Evolutionary conservation across 257 asterid genomes (phyloP).

Genomic region (Primulina eburnea): DNA sequence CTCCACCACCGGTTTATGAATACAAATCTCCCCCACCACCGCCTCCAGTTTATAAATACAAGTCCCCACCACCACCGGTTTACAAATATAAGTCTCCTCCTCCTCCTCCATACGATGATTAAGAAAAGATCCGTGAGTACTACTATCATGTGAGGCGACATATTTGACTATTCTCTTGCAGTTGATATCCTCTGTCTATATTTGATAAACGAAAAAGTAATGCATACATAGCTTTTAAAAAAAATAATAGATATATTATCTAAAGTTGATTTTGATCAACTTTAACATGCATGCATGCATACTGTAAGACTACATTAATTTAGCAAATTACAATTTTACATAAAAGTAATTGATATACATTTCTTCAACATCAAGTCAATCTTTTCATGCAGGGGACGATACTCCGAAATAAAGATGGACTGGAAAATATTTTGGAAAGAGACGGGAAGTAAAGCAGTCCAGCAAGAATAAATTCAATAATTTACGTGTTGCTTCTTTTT

Average conservation of each 20-base stretch:
- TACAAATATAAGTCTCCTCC: background rate
- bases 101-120: background rate
- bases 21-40: no score
- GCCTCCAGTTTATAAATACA: no score
- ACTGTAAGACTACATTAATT: background rate
- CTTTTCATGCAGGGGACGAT: slow-evolving; percentile 4
- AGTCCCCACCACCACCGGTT: no score
- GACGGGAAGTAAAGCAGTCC: background rate
- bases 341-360: background rate
- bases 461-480: background rate
- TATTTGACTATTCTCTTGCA: background rate
- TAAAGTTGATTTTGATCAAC: no score
- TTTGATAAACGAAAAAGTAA: no score
- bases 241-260: no score
- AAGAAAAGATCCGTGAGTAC: background rate
- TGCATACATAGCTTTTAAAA: no score
- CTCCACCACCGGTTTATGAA: no score
- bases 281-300: background rate
- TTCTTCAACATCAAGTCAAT: background rate
- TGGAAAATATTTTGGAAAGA: background rate
- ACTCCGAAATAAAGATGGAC: slow-evolving; percentile 7
- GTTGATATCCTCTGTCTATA: background rate
- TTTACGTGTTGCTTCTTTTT: background rate
- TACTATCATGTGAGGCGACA: background rate
- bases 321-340: background rate